Evolutionary conservation across 2,329 filamentous ascomycete genomes (phyloP).

Genomic region (Exophiala mesophila): DNA sequence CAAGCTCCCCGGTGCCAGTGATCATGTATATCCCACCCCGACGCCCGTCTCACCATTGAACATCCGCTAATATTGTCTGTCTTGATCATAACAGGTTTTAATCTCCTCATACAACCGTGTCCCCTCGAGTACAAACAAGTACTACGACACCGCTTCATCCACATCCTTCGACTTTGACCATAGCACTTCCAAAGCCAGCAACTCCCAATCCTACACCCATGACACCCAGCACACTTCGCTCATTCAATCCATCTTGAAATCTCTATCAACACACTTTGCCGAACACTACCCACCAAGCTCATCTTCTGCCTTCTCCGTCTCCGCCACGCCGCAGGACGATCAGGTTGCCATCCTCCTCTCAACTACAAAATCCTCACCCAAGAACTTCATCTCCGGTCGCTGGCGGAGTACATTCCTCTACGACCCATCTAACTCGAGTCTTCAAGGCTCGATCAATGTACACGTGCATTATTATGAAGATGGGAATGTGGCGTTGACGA

Average conservation of each 20-base stretch:
- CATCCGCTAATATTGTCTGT: neutral
- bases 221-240: conserved; percentile 74
- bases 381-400: conserved; percentile 98
- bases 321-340: conserved; percentile 48
- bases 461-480: conserved; percentile 99
- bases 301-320: conserved; percentile 73
- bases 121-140: conserved; percentile 61
- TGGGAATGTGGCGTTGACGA: conserved; percentile 89
- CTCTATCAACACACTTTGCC: conserved; percentile 66
- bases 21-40: conserved; percentile 53
- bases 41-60: neutral
- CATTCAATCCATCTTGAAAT: conserved; percentile 71
- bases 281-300: conserved; percentile 85
- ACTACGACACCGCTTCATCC: conserved; percentile 84
- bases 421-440: conserved; percentile 59
- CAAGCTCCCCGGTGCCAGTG: conserved; percentile 81
- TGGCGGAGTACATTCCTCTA: conserved; percentile 88
- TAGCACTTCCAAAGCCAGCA: conserved; percentile 76
- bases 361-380: conserved; percentile 94
- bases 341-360: conserved; percentile 78
- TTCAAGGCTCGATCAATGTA: conserved; percentile 80
- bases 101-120: conserved; percentile 83
- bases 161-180: conserved; percentile 90
- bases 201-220: conserved; percentile 69
- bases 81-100: conserved; percentile 51